Base-by-base conservation (phyloP, 768 basidiomycete genomes). In the Lyophyllum atratum region DNA sequence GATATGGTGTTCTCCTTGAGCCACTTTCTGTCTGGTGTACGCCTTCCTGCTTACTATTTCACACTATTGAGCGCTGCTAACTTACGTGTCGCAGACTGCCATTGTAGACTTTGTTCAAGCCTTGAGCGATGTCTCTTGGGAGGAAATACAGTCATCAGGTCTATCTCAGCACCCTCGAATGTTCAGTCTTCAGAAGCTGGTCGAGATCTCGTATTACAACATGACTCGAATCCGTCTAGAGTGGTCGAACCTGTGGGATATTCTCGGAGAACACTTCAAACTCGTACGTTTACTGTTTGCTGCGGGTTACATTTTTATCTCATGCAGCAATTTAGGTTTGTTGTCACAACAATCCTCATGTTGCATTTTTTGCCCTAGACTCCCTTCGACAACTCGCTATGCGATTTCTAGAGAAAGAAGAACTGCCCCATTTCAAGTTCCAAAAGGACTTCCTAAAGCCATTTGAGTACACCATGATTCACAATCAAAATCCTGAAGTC, bases 171-270 rank as follows among this genome's bases (percentile, higher is more conserved):
- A 94, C 69, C 96, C 97, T 1, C 86, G 97, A 24, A 78, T 98
- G 55, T 99, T 98, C 81, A 96, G 95, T 72, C 75, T 99, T 55
- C 95, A 98, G 72, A 99, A 98, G 74, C 80, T 99, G 33, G 96
- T 98, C 39, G 97, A 99, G 69, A 98, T 99, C 54, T 97, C 95
- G 9, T 99, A 99, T 72, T 99, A 99, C 76, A 99, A 99, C 74
- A 99, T 99, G 97, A 89, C 80, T 60, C 89, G 97, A 47, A 98
- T 99, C 68, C 92, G 97, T 72, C 75, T 99, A 47, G 97, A 99
- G 71, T 99, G 97, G 97, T 93, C 93, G 0, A 92, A 93, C 71
- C 80, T 99, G 59, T 99, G 97, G 97, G 90, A 92, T 64, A 98
- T 98, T 49, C 76, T 99, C 10, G 97, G 97, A 49, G 95, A 97